Conservation (phyloP, 805 yeast genomes). For the Lipomyces mesembrius region DNA sequence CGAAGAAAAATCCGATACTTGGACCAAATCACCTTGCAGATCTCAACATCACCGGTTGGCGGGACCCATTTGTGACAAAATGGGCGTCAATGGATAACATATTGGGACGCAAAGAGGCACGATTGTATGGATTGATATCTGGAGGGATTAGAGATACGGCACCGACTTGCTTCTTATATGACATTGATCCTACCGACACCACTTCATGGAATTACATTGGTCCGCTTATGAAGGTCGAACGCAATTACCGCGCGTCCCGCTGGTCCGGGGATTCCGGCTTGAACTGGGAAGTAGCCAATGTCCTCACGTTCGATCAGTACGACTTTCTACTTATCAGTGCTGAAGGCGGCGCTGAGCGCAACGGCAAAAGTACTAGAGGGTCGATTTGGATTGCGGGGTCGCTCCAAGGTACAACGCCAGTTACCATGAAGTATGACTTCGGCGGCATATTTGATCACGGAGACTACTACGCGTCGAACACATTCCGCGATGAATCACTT, state of each 20-base stretch:
- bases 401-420: background rate
- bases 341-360: conserved; percentile 1
- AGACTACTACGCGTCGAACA: conserved; percentile 12
- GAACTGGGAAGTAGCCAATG: conserved; percentile 15
- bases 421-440: conserved; percentile 3
- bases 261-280: conserved; percentile 13
- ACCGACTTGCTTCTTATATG: conserved; percentile 12
- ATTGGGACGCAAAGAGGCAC: background rate
- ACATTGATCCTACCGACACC: conserved; percentile 1
- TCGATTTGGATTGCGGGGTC: conserved; percentile 6
- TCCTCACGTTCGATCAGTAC: background rate
- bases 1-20: conserved; percentile 7
- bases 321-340: conserved; percentile 9
- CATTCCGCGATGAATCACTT: conserved; percentile 7
- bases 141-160: conserved; percentile 8
- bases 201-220: conserved; percentile 1
- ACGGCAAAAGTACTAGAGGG: background rate
- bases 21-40: conserved; percentile 3
- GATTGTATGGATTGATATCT: conserved; percentile 8
- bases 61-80: conserved; percentile 13
- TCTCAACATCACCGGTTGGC: conserved; percentile 13
- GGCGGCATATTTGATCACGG: conserved; percentile 10
- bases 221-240: conserved; percentile 5
- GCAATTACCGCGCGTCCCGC: conserved; percentile 12
- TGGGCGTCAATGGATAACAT: conserved; percentile 8